Base-by-base conservation (phyloP, 2,329 filamentous ascomycete species). In the Cercospora sp. region DNA sequence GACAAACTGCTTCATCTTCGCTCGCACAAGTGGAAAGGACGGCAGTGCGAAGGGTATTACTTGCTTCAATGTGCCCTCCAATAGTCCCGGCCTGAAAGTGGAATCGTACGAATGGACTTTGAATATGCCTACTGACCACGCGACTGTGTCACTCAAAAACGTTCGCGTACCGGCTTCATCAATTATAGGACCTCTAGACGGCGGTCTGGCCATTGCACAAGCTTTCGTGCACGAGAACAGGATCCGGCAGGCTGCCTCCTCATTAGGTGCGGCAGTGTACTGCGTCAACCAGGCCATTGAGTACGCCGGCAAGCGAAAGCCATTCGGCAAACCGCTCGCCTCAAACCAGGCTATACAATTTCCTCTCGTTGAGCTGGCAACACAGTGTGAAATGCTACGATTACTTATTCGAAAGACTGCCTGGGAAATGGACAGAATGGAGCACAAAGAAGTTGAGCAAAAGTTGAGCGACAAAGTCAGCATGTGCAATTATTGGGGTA, bases 401-500 rank as follows among this genome's bases (percentile, higher is more conserved):
- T 81, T 88, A 34, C 78, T 89, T 63, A 88, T 90, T 73, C 80
- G 88, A 59, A 86, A 87, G 72, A 89, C 88, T 1, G 87, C 87
- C 1, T 80, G 82, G 32, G 84, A 88, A 68, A 89, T 90, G 88
- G 88, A 89, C 72, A 79, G 78, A 1, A 82, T 86, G 79, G 81
- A 81, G 18, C 81, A 85, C 69, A 76, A 84, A 6, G 84, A 85
- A 37, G 86, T 89, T 30, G 87, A 89, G 78, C 82, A 80, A 74
- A 82, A 81, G 70, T 79, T 89, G n/a, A 85, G 86, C 26, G 85
- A 88, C 74, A 87, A 88, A 74, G 86, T 89, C 32, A 84, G 82
- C 64, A 89, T 89, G 87, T 89, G 88, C 77, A 89, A 89, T 73
- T 89, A 88, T 75, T 89, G 85, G 82, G 87, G 86, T 0, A 89